Evolutionary conservation across 2,329 filamentous ascomycete species (phyloP), one percentile per base, ranked within the genome.

Genomic region (Ceratocystis cubensis): DNA sequence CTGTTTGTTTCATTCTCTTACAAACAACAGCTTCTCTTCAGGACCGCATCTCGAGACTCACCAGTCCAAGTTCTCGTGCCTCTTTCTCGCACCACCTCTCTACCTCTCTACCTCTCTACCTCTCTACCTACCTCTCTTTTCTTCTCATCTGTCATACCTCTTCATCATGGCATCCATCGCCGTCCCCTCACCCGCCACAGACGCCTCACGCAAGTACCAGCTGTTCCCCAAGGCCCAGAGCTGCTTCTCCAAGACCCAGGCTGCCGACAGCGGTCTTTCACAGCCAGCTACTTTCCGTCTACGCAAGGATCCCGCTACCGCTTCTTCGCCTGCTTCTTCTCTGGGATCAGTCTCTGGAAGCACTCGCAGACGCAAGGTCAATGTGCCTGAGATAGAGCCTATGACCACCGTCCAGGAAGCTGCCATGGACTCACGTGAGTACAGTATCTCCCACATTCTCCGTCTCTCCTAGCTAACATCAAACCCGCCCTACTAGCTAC

Each of bases 391-490:
- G 69, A 74, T 87, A 62, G 85, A 83, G 1, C 84, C 83, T 44
- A 86, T 87, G 84, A 86, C 84, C 4, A 87, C 85, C 1, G 85
- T 88, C 15, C 84, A 87, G 69, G 85, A 88, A 72, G 75, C 81
- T 62, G 74, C 83, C 64, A 87, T 88, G 84, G 86, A 88, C 75
- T 88, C 86, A 71, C 86, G 86, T 88, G 78, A 77, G 85, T 61
- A 20, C 20, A 10, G 56, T 4, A 5, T 61, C 4, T 50, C 28
- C n/a, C 56, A 8, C 5, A 4, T 8, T 37, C 17, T n/a, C 13
- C n/a, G 13, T 59, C 25, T 13, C 25, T 20, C 25, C 15, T 20
- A 20, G 13, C 56, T 66, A 63, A 65, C 48, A 69, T 20, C n/a
- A 20, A 20, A 10, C 48, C 48, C 46, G 7, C 5, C 72, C 63